Base-by-base conservation (phyloP, 345 rosid genomes). In the Adansonia digitata region DNA sequence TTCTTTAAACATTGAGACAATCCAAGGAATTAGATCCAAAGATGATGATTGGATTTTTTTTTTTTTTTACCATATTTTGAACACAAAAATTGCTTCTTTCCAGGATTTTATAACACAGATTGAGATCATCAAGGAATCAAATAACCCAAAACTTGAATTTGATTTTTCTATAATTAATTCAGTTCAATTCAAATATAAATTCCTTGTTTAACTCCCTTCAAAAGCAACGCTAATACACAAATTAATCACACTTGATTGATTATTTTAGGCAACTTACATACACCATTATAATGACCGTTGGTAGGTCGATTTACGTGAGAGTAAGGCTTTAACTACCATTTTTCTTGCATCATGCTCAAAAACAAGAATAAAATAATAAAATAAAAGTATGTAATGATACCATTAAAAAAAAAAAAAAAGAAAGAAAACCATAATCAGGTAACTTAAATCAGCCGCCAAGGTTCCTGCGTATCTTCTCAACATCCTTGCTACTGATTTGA, bases 371-470 rank as follows among this genome's bases (percentile, higher is more conserved):
- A 57, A 59, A 24, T 59, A 40, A 73, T 43, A 39, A 39, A 31
- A 64, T 4, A 5, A 67, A 1, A 67, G 43, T 46, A n/a, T 27
- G 26, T 12, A 69, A 27, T 20, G 24, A 31, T 8, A 26, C 56
- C 55, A 40, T 18, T n/a, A 12, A 12, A 27, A 57, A 57, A 48
- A 48, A 48, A 15, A 4, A 56, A 57, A 57, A 5, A 5, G 26
- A 52, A 15, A 69, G 46, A 34, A 60, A 42, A 73, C 66, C 39
- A 15, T 63, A 39, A 48, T 31, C 26, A 20, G n/a, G n/a, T n/a
- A n/a, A n/a, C 63, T 56, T 63, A 15, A 59, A 77, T 26, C 74
- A 81, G 43, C 91, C 89, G 57, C 87, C 85, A 71, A 87, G 92
- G 77, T 62, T 84, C 49, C 5, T 75, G 9, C 86, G 86, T 27